Evolutionary conservation across 495 filamentous ascomycete genomes (phyloP), one percentile per base, ranked within the genome.

Genomic region (Penicillium malachiteum): DNA sequence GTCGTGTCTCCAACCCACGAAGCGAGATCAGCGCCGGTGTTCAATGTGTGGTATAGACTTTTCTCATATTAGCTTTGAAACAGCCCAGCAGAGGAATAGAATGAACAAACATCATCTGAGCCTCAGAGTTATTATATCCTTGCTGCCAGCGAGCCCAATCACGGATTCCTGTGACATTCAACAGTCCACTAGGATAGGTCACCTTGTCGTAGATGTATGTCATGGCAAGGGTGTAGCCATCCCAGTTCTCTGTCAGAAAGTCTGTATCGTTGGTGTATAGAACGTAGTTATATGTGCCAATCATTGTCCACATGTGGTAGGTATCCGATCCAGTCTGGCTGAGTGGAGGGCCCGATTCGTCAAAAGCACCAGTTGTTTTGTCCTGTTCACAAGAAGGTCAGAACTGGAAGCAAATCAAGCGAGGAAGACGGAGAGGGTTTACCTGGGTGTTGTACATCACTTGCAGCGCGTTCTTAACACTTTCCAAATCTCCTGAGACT

Each of bases 291-390:
- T 83, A 84, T 10, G 80, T 84, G 16, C 84, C 83, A 39, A 85
- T 79, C 73, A 87, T 79, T 5, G 78, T 76, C 76, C 79, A 81
- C 78, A 85, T 82, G 57, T 87, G 84, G 61, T 87, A 87, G 8
- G 83, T 85, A 57, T 84, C 84, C 45, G 79, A 81, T 35, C 74
- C 67, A 47, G 77, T 78, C 42, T 82, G 78, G 31, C 81, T 74
- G 50, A 86, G 66, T 10, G 79, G 81, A 37, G 82, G 82, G 0
- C 85, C 83, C 18, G 81, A 81, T 62, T 85, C 84, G n/a, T 77
- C 78, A 52, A 83, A 75, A 6, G 73, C 73, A 12, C 81, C 81
- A 17, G 56, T 68, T 13, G 56, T 55, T 18, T 60, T 65, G 31
- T 65, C 52, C 56, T 63, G 45, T 42, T 52, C 35, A 31, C 55